A percentile compares a stretch with the other conserved stretches of the same genome.
Conservation (phyloP, 202 grass and related monocot species). For the Panicum virgatum region DNA sequence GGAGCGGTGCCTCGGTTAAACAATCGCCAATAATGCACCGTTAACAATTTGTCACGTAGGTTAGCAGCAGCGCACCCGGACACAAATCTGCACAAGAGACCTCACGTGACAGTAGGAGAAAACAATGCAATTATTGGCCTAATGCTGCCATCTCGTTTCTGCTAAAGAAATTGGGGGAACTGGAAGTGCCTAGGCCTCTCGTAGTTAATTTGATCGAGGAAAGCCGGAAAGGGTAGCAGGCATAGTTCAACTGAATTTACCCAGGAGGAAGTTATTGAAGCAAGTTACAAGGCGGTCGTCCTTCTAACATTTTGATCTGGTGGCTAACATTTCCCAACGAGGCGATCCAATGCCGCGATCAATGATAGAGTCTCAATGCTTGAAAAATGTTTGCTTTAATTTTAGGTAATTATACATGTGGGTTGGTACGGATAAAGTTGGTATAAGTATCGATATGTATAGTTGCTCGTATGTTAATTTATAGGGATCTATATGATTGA, state of each 20-base stretch:
- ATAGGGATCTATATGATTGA: too few relatives aligned
- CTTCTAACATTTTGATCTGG: too few relatives aligned
- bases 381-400: too few relatives aligned
- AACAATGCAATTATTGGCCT: conserved; percentile 36
- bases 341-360: too few relatives aligned
- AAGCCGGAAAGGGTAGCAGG: neutral
- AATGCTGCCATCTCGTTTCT: neutral
- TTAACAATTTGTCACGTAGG: conserved; percentile 19
- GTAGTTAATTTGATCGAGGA: neutral
- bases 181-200: neutral
- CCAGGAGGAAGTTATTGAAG: neutral
- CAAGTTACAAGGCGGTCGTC: neutral
- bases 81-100: neutral
- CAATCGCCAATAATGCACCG: conserved; percentile 22
- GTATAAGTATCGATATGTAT: too few relatives aligned
- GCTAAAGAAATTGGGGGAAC: neutral
- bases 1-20: conserved; percentile 9
- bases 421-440: too few relatives aligned
- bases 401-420: too few relatives aligned
- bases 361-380: too few relatives aligned
- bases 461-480: too few relatives aligned
- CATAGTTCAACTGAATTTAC: neutral
- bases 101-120: conserved; percentile 24
- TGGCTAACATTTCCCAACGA: too few relatives aligned
- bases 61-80: neutral